Percentiles rank a stretch among this genome's conserved stretches.
Evolutionary conservation across 2,329 filamentous ascomycete genomes (phyloP).

Genomic region (Fusarium nisikadoi): DNA sequence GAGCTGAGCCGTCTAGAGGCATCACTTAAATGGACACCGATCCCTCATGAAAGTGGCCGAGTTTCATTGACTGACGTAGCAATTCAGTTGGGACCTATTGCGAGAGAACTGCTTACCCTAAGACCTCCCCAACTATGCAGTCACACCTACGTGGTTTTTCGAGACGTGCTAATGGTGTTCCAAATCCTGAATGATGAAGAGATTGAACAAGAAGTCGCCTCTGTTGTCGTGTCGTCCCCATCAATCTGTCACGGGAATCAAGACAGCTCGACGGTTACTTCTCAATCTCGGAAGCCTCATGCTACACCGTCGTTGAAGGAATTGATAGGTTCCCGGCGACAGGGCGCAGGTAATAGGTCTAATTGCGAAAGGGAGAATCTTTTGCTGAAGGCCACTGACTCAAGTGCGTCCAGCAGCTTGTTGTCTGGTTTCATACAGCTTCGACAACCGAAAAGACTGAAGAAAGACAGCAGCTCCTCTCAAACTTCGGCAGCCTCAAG

Average conservation of each 20-base stretch:
- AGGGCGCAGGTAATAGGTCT: background rate
- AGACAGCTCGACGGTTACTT: background rate
- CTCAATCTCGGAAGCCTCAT: background rate
- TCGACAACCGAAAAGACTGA: constrained; percentile 42
- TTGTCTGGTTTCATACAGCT: constrained; percentile 49
- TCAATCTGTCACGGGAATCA: background rate
- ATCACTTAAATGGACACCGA: constrained; percentile 43
- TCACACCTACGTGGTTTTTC: constrained; percentile 16
- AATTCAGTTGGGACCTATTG: background rate
- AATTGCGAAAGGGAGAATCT: background rate
- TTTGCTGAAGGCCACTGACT: constrained; percentile 29
- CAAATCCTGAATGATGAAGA: constrained; percentile 35
- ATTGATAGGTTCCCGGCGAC: background rate
- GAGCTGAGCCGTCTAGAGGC: constrained; percentile 19
- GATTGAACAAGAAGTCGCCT: constrained; percentile 27
- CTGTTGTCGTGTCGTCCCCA: no score
- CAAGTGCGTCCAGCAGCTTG: constrained; percentile 43
- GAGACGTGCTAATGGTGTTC: constrained; percentile 17
- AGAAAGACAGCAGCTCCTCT: background rate
- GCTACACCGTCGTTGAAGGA: background rate
- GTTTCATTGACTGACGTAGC: constrained; percentile 25
- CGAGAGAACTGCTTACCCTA: constrained; percentile 24
- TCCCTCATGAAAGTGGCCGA: constrained; percentile 14
- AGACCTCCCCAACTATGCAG: constrained; percentile 27
- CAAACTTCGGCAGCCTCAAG: background rate